These are phyloP conservation scores for Prunus dulcis DNA, from an alignment of 306 rosid genomes.

Conservation along the genomic window DNA sequence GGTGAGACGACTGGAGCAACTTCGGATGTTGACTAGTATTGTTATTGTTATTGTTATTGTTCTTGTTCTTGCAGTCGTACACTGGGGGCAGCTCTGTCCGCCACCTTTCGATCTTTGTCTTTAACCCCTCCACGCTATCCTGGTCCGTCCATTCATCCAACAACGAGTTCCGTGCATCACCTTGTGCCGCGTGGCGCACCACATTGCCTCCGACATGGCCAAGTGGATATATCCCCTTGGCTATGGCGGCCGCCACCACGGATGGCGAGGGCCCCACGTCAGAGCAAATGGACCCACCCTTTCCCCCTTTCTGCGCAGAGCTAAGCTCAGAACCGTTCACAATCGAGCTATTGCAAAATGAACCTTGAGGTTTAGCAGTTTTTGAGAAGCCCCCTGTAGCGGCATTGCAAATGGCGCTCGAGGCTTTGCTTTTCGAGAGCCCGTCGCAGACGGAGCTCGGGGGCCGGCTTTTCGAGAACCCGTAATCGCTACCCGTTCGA, in stretches of 20 bases:
- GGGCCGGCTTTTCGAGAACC: slow-evolving; percentile 6
- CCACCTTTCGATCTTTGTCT: slow-evolving; percentile 75
- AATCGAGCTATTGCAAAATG: slow-evolving; percentile 11
- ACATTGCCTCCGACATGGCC: not conserved
- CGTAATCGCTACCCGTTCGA: slow-evolving; percentile 6
- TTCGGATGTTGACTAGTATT: not conserved
- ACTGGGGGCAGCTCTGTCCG: slow-evolving; percentile 54
- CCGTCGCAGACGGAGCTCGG: slow-evolving; percentile 11
- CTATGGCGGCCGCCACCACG: slow-evolving; percentile 69
- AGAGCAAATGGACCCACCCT: slow-evolving; percentile 44
- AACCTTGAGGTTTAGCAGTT: not conserved
- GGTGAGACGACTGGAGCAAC: slow-evolving; percentile 1
- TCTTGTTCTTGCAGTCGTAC: slow-evolving; percentile 22
- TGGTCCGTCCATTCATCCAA: slow-evolving; percentile 58
- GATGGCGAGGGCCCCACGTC: slow-evolving; percentile 73
- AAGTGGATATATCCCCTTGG: slow-evolving; percentile 46
- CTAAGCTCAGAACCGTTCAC: slow-evolving; percentile 28
- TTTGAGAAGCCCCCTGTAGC: not conserved
- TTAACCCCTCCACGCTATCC: slow-evolving; percentile 49
- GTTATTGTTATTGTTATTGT: not conserved
- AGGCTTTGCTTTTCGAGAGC: not conserved
- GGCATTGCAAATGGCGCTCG: not conserved
- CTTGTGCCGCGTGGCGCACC: not conserved
- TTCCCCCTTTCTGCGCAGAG: not conserved
- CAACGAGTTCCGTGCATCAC: slow-evolving; percentile 28